phyloP scores from a whole-genome alignment of 2,329 filamentous ascomycete species.

The Colletotrichum sp. region DNA sequence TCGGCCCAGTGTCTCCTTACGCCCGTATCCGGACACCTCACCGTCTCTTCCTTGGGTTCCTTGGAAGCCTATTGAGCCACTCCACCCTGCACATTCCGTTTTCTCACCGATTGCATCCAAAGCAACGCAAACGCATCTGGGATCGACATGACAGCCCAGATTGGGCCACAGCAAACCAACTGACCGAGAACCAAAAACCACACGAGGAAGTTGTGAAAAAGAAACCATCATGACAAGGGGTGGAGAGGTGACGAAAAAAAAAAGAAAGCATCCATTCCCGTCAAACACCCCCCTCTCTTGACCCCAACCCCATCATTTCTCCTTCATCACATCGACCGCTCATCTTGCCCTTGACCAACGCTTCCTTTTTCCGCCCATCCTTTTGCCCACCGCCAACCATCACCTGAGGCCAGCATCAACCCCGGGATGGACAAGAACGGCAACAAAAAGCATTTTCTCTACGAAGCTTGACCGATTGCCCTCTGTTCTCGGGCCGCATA shows the following conservation, averaged over 20 bases:
- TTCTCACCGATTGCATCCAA: conserved; percentile 17
- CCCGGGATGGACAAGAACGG: neutral
- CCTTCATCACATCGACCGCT: conserved; percentile 1
- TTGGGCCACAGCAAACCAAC: neutral
- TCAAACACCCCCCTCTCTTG: neutral
- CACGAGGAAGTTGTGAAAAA: neutral
- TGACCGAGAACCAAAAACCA: neutral
- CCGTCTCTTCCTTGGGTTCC: neutral
- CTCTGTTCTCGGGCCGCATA: neutral
- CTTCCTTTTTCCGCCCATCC: conserved; percentile 2
- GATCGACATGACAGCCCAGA: conserved; percentile 8
- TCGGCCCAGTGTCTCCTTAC: neutral
- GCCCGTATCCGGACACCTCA: conserved; percentile 6
- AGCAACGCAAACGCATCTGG: conserved; percentile 5
- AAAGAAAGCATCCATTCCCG: conserved; percentile 7
- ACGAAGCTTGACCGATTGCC: neutral
- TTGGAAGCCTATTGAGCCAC: neutral
- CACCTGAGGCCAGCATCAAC: neutral
- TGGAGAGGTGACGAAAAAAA: neutral
- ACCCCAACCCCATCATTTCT: conserved; percentile 1
- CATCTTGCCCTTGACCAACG: neutral
- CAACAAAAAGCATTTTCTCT: neutral
- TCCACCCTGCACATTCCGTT: neutral
- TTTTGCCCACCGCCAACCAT: neutral
- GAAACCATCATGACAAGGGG: neutral